Base-by-base conservation (phyloP, 1,139 yeast species). In the Arxiozyma slooffiae region DNA sequence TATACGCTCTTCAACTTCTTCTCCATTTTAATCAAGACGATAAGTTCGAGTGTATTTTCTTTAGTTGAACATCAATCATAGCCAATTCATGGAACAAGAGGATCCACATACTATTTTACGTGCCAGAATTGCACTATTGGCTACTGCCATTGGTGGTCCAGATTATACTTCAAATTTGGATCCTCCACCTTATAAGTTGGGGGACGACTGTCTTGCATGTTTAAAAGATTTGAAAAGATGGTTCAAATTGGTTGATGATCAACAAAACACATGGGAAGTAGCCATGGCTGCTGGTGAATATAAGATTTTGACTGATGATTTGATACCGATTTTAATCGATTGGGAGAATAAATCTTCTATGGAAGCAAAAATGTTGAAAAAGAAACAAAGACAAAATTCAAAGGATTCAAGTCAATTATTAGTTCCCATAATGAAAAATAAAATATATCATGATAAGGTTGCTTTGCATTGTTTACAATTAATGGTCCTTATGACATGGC, bases 181-280 rank as follows among this genome's bases (percentile, higher is more conserved):
- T 0, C 71, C 73, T 3, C 74, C 79, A 1, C 81, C 83, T 0
- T 92, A 92, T 62, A 80, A 79, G 56, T 74, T 90, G 2, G 98
- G 98, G 11, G 90, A 85, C 57, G 97, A 92, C 63, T 96, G 97
- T 53, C 69, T 86, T 53, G 90, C 90, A 0, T 88, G 97, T 67
- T 70, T 92, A 38, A 84, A 86, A 59, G 98, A 92, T 69, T 69
- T 92, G 54, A 88, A 87, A 64, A 75, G 85, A 58, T 90, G 97
- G 96, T 77, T 92, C 50, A 80, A 80, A 57, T 75, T 85, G 0
- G 92, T 87, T 48, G 98, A 92, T 64, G 95, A 87, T 53, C 73
- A 75, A 42, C 76, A 78, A 53, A 74, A 77, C 48, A 74, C 81
- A 26, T 83, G 80, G 73, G 89, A 84, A 57, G 96, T 90, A 18